phyloP scores from a whole-genome alignment of 306 rosid genomes.

The Sicyos edulis region DNA sequence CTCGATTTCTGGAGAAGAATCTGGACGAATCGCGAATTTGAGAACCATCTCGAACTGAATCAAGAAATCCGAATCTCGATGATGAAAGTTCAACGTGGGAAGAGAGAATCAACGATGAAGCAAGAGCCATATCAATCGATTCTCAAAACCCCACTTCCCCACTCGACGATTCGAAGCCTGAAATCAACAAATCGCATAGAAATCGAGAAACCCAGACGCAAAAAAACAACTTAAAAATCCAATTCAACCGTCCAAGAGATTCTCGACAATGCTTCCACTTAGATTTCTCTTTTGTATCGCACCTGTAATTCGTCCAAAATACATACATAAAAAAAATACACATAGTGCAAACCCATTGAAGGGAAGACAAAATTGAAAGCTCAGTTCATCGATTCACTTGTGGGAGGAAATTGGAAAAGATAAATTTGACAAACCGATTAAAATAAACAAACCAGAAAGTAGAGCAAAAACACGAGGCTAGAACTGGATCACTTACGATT shows the following conservation, averaged over 20 bases:
- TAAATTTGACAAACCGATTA: neutral
- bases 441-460: neutral
- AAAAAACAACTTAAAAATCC: neutral
- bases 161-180: neutral
- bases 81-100: slow-evolving; percentile 41
- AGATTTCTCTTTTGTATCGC: slow-evolving; percentile 14
- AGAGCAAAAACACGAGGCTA: neutral
- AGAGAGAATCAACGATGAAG: slow-evolving; percentile 40
- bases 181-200: neutral
- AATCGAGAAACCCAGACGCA: slow-evolving; percentile 1
- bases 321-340: neutral
- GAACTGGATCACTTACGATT: neutral
- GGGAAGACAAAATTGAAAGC: neutral
- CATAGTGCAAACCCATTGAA: neutral
- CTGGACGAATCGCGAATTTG: slow-evolving; percentile 39
- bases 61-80: slow-evolving; percentile 34
- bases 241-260: slow-evolving; percentile 16
- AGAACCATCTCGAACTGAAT: slow-evolving; percentile 45
- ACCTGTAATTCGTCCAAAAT: slow-evolving; percentile 13
- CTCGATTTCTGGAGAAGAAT: slow-evolving; percentile 31
- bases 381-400: neutral
- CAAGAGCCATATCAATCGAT: slow-evolving; percentile 48
- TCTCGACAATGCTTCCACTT: slow-evolving; percentile 1
- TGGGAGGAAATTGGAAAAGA: neutral
- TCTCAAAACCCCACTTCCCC: neutral